Conservation (phyloP, 2,329 filamentous ascomycete genomes). For the Bipolaris bicolor region DNA sequence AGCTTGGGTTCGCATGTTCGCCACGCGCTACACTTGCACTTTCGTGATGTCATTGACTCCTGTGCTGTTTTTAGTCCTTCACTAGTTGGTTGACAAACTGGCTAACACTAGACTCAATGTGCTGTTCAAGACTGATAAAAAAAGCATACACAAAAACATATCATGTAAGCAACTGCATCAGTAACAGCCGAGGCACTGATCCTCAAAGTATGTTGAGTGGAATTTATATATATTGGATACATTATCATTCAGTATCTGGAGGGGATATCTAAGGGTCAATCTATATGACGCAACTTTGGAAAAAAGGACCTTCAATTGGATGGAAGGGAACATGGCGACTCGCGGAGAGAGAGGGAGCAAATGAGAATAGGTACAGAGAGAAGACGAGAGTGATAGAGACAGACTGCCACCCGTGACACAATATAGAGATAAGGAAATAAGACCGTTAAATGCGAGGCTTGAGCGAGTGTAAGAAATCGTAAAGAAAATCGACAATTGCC, state of each 20-base stretch:
- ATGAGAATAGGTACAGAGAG: neutral
- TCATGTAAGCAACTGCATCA: neutral
- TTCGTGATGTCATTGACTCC: slow-evolving; percentile 13
- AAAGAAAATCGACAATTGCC: slow-evolving; percentile 4
- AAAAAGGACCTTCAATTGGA: slow-evolving; percentile 2
- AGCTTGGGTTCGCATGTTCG: slow-evolving; percentile 29
- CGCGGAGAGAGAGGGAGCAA: neutral
- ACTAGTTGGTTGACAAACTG: neutral
- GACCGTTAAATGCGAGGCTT: slow-evolving; percentile 8
- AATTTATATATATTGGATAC: slow-evolving; percentile 3
- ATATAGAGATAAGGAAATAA: neutral
- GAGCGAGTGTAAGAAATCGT: slow-evolving; percentile 8
- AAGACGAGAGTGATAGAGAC: neutral
- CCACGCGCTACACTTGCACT: neutral
- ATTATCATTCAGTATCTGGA: slow-evolving; percentile 16
- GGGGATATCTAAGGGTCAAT: slow-evolving; percentile 14
- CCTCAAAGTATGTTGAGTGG: neutral
- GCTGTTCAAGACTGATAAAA: neutral
- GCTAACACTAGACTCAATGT: neutral
- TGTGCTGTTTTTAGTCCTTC: neutral
- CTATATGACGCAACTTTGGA: slow-evolving; percentile 2
- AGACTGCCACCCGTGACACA: slow-evolving; percentile 5
- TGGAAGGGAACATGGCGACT: slow-evolving; percentile 5
- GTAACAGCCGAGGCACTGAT: neutral
- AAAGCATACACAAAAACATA: no score